Percentiles rank a stretch among this genome's conserved stretches.
phyloP scores from a whole-genome alignment of 768 basidiomycete species.

The Harrya chromipes region DNA sequence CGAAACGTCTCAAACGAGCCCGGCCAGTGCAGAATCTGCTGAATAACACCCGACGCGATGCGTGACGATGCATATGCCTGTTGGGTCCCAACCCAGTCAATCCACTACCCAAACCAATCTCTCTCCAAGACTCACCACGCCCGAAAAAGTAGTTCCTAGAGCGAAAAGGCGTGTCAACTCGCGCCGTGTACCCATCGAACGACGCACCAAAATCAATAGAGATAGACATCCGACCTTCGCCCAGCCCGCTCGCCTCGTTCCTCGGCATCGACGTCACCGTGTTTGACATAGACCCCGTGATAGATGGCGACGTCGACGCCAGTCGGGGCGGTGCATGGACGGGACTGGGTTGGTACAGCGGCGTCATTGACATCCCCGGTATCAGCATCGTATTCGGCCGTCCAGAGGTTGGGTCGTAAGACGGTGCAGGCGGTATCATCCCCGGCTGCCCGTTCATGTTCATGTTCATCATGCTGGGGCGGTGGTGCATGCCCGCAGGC shows the following conservation, averaged over 20 bases:
- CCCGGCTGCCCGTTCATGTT: no score
- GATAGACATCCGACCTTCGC: constrained; percentile 80
- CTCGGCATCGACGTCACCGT: constrained; percentile 9
- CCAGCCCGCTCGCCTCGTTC: constrained; percentile 27
- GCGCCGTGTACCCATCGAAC: background rate
- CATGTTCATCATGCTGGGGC: no score
- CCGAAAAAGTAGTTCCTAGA: constrained; percentile 82
- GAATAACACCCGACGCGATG: constrained; percentile 72
- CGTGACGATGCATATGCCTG: constrained; percentile 87
- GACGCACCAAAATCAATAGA: constrained; percentile 80
- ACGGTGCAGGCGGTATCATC: no score
- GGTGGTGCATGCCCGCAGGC: constrained; percentile 4
- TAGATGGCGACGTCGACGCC: constrained; percentile 23
- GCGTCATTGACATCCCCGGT: constrained; percentile 2
- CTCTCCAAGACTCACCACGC: constrained; percentile 56
- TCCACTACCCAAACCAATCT: background rate
- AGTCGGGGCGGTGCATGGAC: constrained; percentile 20
- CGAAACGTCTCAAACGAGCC: constrained; percentile 83
- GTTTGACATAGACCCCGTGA: constrained; percentile 4
- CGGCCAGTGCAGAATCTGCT: constrained; percentile 86
- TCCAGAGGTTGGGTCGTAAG: no score
- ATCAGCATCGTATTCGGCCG: no score
- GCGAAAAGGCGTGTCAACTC: background rate
- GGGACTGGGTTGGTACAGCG: constrained; percentile 30
- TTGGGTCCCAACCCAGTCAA: constrained; percentile 6